These are phyloP conservation scores for Thielaviopsis musarum DNA, from an alignment of 2,329 filamentous ascomycete species.

Conservation along the genomic window DNA sequence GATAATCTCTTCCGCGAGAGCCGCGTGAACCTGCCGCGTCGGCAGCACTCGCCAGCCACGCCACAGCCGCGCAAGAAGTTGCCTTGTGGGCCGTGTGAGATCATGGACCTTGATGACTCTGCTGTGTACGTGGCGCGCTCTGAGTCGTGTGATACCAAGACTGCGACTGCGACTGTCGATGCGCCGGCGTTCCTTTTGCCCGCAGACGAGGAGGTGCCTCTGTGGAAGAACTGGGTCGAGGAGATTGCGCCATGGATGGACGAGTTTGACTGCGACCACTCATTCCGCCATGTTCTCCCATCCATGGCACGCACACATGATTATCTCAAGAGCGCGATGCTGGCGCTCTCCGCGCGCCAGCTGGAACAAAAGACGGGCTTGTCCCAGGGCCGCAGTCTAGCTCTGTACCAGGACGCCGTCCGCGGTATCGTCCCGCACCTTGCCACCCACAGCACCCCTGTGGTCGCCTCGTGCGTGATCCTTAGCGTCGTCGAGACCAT, in stretches of 20 bases:
- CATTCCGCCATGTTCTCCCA: slow-evolving; percentile 31
- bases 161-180: neutral
- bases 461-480: slow-evolving; percentile 35
- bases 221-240: slow-evolving; percentile 27
- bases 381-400: slow-evolving; percentile 20
- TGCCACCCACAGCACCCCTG: slow-evolving; percentile 28
- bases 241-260: slow-evolving; percentile 31
- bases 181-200: slow-evolving; percentile 10
- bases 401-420: slow-evolving; percentile 34
- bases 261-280: slow-evolving; percentile 32
- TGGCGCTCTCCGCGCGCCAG: slow-evolving; percentile 34
- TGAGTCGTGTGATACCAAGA: neutral
- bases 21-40: slow-evolving; percentile 21
- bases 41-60: slow-evolving; percentile 5
- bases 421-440: slow-evolving; percentile 30
- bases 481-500: slow-evolving; percentile 39
- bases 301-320: slow-evolving; percentile 27
- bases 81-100: slow-evolving; percentile 1
- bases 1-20: slow-evolving; percentile 29
- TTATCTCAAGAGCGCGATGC: slow-evolving; percentile 30
- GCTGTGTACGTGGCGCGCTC: neutral
- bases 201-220: slow-evolving; percentile 12
- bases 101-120: neutral
- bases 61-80: slow-evolving; percentile 9
- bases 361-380: slow-evolving; percentile 26